Evolutionary conservation across 169 alveolate species (phyloP).

Genomic region (Amoebophrya sp.): DNA sequence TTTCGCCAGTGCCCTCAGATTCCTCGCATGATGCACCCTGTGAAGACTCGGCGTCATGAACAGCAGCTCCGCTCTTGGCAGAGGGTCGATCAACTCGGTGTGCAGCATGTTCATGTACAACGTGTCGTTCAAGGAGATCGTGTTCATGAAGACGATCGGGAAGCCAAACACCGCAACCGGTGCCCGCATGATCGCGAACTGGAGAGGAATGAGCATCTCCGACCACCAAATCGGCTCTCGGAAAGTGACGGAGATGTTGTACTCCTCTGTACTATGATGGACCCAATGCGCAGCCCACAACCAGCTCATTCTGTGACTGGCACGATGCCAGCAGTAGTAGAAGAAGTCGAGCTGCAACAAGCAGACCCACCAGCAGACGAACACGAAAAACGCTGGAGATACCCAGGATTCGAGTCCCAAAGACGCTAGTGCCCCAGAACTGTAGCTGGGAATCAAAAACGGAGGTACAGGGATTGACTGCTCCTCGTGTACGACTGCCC

Average conservation of each 20-base stretch:
- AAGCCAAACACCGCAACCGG: neutral
- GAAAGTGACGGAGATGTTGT: conserved; percentile 21
- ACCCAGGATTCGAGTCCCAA: neutral
- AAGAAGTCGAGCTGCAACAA: neutral
- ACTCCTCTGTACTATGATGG: neutral
- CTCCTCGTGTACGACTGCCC: neutral
- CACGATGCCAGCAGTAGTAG: conserved; percentile 1
- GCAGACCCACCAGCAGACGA: neutral
- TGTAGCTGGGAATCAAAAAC: no score
- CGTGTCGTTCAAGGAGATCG: conserved; percentile 1
- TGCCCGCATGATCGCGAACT: conserved; percentile 8
- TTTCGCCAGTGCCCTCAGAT: neutral
- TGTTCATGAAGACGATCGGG: conserved; percentile 1
- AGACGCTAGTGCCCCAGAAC: neutral
- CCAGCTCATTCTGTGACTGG: neutral
- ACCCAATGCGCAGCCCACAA: conserved; percentile 22
- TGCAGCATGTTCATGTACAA: neutral
- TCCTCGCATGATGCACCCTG: conserved; percentile 19
- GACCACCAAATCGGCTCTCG: neutral
- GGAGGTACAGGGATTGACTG: no score
- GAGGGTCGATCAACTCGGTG: neutral
- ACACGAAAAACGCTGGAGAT: neutral
- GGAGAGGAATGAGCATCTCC: neutral
- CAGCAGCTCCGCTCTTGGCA: neutral
- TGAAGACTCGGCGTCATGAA: neutral